Evolutionary conservation across 805 yeast species (phyloP), one percentile per base, ranked within the genome.

Genomic region (Saturnispora quitensis): DNA sequence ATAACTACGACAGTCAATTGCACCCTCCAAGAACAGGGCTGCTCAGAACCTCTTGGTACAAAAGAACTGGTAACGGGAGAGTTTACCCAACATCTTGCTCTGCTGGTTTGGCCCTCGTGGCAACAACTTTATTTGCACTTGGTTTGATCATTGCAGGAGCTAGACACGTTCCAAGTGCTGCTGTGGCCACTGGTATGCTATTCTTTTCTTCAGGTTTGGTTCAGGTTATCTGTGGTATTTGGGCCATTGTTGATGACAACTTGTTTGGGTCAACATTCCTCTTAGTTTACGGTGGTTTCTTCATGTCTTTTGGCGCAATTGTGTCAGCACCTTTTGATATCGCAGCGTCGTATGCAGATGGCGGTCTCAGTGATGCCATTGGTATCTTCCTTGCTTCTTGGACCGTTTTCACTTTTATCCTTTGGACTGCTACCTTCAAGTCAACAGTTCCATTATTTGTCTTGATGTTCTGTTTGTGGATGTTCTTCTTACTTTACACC

Each of bases 51-150:
- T 73, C 71, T 51, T 64, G 68, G 53, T 75, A 78, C 54, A 68
- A 72, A 20, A 65, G 70, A 52, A 73, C 82, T 5, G 53, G 56
- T 34, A 53, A 57, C 17, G 61, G 66, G 47, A 74, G 80, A 60
- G 73, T 69, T 53, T 73, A 68, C 55, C 77, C 74, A 45, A 71
- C 74, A 49, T 75, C 81, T 3, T 73, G 78, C 25, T 73, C 81
- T 2, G 66, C 77, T 25, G 82, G 82, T 18, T 64, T 77, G 43
- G 65, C 68, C 12, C 68, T 74, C 2, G 71, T 71, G 55, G 74
- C 74, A 12, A 61, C 74, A 31, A 69, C 78, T n/a, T 68, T 78
- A 12, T 75, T 78, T 57, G 67, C 73, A 2, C 63, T 77, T 49
- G 76, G 78, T 22, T 63, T 78, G 57, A 69, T 65, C 50, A 63